Base-by-base conservation (phyloP, 371 early-diverging fungal genomes). In the Phascolomyces articulosus region DNA sequence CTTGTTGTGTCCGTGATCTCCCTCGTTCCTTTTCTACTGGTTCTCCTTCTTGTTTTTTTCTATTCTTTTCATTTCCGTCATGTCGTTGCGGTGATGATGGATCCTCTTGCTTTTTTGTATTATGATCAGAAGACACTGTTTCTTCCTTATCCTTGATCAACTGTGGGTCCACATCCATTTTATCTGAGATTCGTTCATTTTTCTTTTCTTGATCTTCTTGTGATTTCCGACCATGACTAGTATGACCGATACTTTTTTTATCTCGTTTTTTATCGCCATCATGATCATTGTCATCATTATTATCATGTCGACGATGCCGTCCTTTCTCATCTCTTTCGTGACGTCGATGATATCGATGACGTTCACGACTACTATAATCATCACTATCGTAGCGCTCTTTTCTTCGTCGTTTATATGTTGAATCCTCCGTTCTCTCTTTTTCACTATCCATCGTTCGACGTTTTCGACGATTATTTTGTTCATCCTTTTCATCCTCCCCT, bases 141-240 rank as follows among this genome's bases (percentile, higher is more conserved):
- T 38, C 38, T 9, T 38, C 38, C 49, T 24, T 18, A 9, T 49
- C 18, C 49, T 8, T 49, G 49, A 49, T 18, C 18, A n/a, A n/a
- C n/a, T n/a, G n/a, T n/a, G n/a, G n/a, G n/a, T 49, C 24, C 49
- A 49, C 24, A 49, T 49, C 49, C 49, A 49, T 49, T 38, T 38
- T 38, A 13, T 38, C 38, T n/a, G n/a, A n/a, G n/a, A n/a, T n/a
- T 38, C 13, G 38, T 9, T 38, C 38, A 38, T 38, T 13, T 13
- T 9, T 38, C 38, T 38, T 38, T 6, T 38, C 38, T 38, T 38
- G 6, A 23, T 51, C 23, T 51, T 23, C 23, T 51, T 51, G 21
- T 24, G 21, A 9, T 23, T 51, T 4, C 23, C 26, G 4, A 9
- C 23, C 4, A n/a, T n/a, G n/a, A n/a, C n/a, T n/a, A n/a, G n/a